Base-by-base conservation (phyloP, 257 asterid genomes). In the Anisodus tanguticus region DNA sequence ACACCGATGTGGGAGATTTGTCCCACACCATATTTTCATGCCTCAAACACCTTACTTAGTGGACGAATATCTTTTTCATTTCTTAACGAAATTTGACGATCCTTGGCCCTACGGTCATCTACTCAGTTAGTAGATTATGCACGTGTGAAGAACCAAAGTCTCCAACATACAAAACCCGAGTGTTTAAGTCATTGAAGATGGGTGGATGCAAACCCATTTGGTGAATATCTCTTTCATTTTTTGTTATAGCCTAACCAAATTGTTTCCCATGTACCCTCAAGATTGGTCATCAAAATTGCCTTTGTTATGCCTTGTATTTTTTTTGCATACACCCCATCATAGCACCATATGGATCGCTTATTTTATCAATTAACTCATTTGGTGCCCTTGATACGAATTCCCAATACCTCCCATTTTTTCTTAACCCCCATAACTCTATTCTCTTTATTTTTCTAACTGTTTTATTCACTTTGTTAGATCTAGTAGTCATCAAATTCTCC, bases 301-400 rank as follows among this genome's bases (percentile, higher is more conserved):
- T 86, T 86, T 3, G 87, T 59, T 4, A 66, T 26, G 17, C 92
- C 90, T 55, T 43, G 9, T 8, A 84, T 76, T 31, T 85, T 31
- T 85, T 83, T 83, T 88, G 88, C 83, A 90, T 16, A 77, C 91
- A 90, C 10, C 92, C 92, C 89, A 90, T 88, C 90, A 90, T 88
- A 5, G 90, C 92, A 59, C 89, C 91, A 84, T 86, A 86, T 6
- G 90, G 92, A 80, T 86, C 87, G 80, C 84, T 79, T 39, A 90
- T 83, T 71, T 84, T 86, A 79, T 86, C 85, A 39, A 88, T 76
- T 19, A 90, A 37, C 26, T 43, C 88, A 60, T 5, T 71, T 19
- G 92, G 91, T 47, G 83, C 88, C 68, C 57, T 82, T 60, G 92
- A 85, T 8, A 82, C 77, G 13, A 83, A 80, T 51, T 90, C 90